A percentile compares a stretch with the other conserved stretches of the same genome.
Conservation (phyloP, 306 rosid genomes). For the Fagus crenata region DNA sequence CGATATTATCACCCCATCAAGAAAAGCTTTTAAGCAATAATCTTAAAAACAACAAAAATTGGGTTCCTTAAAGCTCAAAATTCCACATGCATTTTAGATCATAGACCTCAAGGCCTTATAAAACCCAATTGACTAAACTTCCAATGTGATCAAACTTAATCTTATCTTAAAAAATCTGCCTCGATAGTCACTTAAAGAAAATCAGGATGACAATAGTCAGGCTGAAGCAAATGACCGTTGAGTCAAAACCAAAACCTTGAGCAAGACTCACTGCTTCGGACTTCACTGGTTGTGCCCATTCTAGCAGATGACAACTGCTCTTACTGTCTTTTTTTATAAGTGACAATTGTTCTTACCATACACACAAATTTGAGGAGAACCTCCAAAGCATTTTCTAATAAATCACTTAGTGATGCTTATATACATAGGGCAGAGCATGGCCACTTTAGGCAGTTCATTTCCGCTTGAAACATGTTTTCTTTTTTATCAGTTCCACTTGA, state of each 20-base stretch:
- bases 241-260: background rate
- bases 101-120: background rate
- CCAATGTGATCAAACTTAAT: background rate
- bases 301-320: background rate
- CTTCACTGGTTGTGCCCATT: background rate
- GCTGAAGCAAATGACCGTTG: too few species aligned
- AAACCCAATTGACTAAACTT: background rate
- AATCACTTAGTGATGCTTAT: background rate
- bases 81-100: background rate
- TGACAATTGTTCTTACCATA: background rate
- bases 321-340: background rate
- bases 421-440: background rate
- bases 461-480: background rate
- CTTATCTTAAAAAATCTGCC: background rate
- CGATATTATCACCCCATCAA: background rate
- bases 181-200: background rate
- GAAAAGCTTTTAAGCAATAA: too few species aligned
- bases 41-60: background rate
- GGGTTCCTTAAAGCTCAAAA: background rate
- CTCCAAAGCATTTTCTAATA: background rate
- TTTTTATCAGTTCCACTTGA: background rate
- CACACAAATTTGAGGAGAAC: background rate
- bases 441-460: background rate
- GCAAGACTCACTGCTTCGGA: background rate
- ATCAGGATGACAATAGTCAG: background rate